These are phyloP conservation scores for Punica granatum DNA, from an alignment of 345 rosid species.

Conservation along the genomic window DNA sequence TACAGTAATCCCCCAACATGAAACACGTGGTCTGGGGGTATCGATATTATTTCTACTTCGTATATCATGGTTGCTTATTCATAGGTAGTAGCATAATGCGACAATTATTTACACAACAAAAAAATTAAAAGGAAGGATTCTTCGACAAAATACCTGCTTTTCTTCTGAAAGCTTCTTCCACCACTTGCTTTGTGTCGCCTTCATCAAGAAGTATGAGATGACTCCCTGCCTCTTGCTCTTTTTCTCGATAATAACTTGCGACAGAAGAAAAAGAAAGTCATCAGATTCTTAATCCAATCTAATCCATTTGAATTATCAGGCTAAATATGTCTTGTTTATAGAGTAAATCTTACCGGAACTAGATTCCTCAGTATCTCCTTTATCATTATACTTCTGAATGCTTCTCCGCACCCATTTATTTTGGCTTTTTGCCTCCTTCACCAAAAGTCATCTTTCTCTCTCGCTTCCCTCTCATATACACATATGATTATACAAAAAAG, in stretches of 20 bases:
- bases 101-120: neutral
- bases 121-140: neutral
- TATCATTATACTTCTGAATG: neutral
- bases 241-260: neutral
- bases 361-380: neutral
- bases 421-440: neutral
- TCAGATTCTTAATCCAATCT: neutral
- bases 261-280: neutral
- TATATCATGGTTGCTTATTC: neutral
- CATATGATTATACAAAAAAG: neutral
- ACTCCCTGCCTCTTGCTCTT: neutral
- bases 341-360: neutral
- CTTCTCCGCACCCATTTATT: neutral
- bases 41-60: neutral
- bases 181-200: conserved; percentile 1
- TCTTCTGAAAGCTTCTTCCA: neutral
- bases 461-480: neutral
- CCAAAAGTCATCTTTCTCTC: neutral
- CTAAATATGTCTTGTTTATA: neutral
- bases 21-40: neutral
- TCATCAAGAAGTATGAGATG: conserved; percentile 2
- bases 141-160: conserved; percentile 2
- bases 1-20: neutral
- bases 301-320: conserved; percentile 1
- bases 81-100: neutral